These are phyloP conservation scores for Solanum dulcamara DNA, from an alignment of 257 asterid species.

Conservation along the genomic window DNA sequence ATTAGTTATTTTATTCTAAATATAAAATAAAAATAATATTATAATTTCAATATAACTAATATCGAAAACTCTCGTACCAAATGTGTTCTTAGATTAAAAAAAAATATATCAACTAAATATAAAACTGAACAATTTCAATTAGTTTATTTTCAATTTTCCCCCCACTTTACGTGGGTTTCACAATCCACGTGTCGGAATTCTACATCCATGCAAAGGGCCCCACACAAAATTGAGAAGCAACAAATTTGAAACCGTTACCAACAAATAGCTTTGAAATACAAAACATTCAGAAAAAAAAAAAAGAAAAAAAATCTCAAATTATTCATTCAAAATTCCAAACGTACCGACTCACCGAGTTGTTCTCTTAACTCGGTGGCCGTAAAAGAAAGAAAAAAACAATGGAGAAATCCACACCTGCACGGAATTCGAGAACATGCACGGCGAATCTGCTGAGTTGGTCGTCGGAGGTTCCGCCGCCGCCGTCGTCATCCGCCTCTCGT, in stretches of 20 bases:
- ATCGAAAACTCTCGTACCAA: too few species aligned
- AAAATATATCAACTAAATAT: too few species aligned
- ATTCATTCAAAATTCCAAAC: background rate
- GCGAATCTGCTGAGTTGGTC: constrained; percentile 74
- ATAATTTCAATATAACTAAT: too few species aligned
- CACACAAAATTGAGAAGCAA: background rate
- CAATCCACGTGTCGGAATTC: background rate
- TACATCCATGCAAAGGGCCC: background rate
- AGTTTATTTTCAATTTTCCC: too few species aligned
- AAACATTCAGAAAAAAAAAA: background rate
- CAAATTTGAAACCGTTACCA: background rate
- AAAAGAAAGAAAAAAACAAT: background rate
- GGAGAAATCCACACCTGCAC: constrained; percentile 40
- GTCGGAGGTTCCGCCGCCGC: constrained; percentile 15
- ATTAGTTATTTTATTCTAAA: too few species aligned
- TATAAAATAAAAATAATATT: too few species aligned
- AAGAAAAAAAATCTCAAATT: background rate
- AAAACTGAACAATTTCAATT: too few species aligned
- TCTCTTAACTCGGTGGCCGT: background rate
- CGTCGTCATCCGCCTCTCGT: constrained; percentile 9
- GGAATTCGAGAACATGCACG: constrained; percentile 53
- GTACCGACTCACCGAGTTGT: background rate
- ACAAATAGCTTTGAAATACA: background rate
- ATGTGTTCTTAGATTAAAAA: too few species aligned
- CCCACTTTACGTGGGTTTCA: background rate